Percentiles rank a stretch among this genome's conserved stretches.
Conservation (phyloP, 176 grass and related monocot species). For the Aegilops sharonensis region DNA sequence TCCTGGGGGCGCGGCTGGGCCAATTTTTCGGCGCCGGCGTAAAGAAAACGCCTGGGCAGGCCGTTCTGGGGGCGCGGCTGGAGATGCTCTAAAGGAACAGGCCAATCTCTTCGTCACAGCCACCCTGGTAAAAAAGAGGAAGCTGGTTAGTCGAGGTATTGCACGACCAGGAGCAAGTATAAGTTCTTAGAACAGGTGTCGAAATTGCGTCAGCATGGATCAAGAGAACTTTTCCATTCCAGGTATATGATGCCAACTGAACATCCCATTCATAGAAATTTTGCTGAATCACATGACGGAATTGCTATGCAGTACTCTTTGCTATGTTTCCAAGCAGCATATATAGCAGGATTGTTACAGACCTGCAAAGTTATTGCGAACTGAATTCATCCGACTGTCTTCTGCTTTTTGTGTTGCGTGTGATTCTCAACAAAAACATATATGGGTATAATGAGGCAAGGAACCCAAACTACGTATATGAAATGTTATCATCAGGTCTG, state of each 20-base stretch:
- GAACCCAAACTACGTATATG: no score
- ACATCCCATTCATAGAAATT: no score
- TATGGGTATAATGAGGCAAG: no score
- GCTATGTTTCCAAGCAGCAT: not conserved
- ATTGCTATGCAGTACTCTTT: not conserved
- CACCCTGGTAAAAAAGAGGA: constrained; percentile 42
- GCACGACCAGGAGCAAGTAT: not conserved
- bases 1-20: no score
- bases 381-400: not conserved
- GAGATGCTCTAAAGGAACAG: no score
- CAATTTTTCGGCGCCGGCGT: no score
- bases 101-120: constrained; percentile 80
- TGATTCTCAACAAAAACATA: no score
- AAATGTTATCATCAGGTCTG: no score
- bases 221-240: no score
- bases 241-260: no score
- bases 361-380: not conserved
- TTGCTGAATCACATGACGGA: not conserved
- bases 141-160: not conserved
- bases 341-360: not conserved
- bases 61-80: no score
- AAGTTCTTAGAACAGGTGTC: not conserved
- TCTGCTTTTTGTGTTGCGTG: not conserved
- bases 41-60: no score
- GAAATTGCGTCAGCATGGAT: not conserved